Conservation (phyloP, 345 rosid species). For the Acer saccharum region DNA sequence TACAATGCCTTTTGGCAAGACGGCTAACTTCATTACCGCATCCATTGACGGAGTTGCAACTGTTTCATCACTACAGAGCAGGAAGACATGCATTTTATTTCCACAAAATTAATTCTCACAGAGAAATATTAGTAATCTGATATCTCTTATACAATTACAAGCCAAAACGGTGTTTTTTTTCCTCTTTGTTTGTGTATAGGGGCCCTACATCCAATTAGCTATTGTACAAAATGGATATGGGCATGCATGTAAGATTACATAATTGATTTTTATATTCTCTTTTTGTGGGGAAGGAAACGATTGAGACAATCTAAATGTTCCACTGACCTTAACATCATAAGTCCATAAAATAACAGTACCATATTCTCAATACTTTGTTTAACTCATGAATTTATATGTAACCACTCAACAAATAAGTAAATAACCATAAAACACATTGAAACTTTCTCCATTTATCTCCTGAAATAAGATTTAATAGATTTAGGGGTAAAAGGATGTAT, state of each 20-base stretch:
- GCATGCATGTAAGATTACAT: background rate
- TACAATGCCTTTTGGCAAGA: constrained; percentile 69
- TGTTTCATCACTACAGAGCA: constrained; percentile 62
- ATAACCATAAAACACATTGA: background rate
- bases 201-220: background rate
- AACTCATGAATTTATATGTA: background rate
- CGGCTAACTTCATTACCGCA: constrained; percentile 66
- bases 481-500: background rate
- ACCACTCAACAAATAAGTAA: constrained; percentile 1
- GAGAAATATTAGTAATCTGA: background rate
- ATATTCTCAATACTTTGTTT: background rate
- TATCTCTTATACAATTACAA: background rate
- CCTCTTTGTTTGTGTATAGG: background rate
- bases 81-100: constrained; percentile 10
- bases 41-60: constrained; percentile 74
- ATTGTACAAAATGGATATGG: background rate
- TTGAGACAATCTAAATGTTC: background rate
- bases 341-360: background rate
- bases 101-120: background rate
- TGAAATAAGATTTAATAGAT: background rate
- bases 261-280: background rate
- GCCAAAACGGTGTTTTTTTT: background rate
- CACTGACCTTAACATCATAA: background rate
- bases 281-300: background rate
- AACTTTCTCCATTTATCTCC: background rate